phyloP scores from a whole-genome alignment of 2,329 filamentous ascomycete genomes.

The Arthrinium puccinioides region DNA sequence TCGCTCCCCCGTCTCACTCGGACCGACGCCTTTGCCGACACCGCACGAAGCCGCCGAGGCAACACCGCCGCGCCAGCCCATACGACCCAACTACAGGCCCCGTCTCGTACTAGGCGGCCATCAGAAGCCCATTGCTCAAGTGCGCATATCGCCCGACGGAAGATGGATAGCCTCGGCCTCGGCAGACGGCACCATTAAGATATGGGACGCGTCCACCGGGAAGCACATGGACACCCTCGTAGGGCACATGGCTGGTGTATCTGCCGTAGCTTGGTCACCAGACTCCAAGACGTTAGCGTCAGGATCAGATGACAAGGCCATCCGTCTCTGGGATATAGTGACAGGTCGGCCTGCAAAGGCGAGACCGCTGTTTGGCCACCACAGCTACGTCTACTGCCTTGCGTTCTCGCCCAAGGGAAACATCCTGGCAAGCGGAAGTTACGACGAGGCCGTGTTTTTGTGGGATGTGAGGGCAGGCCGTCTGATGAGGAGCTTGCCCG shows the following conservation, averaged over 20 bases:
- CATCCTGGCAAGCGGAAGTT: conserved; percentile 89
- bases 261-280: conserved; percentile 88
- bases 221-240: conserved; percentile 81
- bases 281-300: conserved; percentile 83
- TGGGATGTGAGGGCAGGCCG: conserved; percentile 90
- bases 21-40: conserved; percentile 11
- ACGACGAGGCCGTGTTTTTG: conserved; percentile 93
- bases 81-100: conserved; percentile 58
- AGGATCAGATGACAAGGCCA: conserved; percentile 92
- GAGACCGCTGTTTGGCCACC: conserved; percentile 70
- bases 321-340: conserved; percentile 79
- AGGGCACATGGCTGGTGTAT: conserved; percentile 88
- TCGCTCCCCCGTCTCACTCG: conserved; percentile 10
- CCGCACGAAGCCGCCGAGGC: conserved; percentile 11
- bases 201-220: conserved; percentile 79
- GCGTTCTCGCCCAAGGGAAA: conserved; percentile 98
- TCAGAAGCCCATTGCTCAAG: conserved; percentile 69
- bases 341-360: conserved; percentile 49
- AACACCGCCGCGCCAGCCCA: conserved; percentile 38
- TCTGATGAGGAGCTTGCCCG: conserved; percentile 84
- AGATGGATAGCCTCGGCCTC: conserved; percentile 84
- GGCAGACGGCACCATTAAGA: conserved; percentile 82
- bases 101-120: conserved; percentile 72
- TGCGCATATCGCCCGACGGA: conserved; percentile 87
- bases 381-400: conserved; percentile 92